phyloP scores from a whole-genome alignment of 2,329 filamentous ascomycete species.

The Ophiostoma angusticollis region DNA sequence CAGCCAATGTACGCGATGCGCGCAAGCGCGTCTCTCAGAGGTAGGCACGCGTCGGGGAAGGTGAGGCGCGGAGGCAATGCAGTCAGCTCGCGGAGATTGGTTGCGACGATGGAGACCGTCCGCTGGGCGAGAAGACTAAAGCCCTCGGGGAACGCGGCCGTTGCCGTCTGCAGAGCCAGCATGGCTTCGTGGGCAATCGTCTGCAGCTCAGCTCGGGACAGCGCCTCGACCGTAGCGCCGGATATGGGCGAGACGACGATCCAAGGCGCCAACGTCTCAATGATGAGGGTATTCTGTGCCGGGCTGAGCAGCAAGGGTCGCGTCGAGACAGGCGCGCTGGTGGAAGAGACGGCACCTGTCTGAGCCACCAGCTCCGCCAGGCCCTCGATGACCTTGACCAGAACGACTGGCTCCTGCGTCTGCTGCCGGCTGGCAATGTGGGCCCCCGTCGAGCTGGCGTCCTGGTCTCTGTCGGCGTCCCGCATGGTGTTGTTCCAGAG shows the following conservation, averaged over 20 bases:
- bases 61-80: background rate
- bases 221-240: background rate
- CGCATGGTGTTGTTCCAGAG: constrained; percentile 21
- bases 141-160: constrained; percentile 8
- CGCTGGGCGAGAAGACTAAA: constrained; percentile 8
- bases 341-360: constrained; percentile 17
- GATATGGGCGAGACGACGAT: constrained; percentile 1
- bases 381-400: constrained; percentile 30
- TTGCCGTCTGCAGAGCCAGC: constrained; percentile 9
- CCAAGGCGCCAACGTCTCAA: constrained; percentile 9
- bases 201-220: constrained; percentile 1
- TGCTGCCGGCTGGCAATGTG: constrained; percentile 4
- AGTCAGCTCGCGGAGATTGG: background rate
- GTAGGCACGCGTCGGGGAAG: constrained; percentile 6
- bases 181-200: constrained; percentile 12
- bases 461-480: constrained; percentile 9
- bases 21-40: constrained; percentile 26
- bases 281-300: constrained; percentile 18
- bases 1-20: constrained; percentile 38
- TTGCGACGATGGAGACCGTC: background rate
- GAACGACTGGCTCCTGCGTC: constrained; percentile 23
- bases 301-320: constrained; percentile 22
- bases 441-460: background rate
- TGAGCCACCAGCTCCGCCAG: constrained; percentile 33
- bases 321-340: background rate